Evolutionary conservation across 164 flowering plant species (phyloP), one percentile per base, ranked within the genome.

Genomic region (Magnolia kwangsiensis): DNA sequence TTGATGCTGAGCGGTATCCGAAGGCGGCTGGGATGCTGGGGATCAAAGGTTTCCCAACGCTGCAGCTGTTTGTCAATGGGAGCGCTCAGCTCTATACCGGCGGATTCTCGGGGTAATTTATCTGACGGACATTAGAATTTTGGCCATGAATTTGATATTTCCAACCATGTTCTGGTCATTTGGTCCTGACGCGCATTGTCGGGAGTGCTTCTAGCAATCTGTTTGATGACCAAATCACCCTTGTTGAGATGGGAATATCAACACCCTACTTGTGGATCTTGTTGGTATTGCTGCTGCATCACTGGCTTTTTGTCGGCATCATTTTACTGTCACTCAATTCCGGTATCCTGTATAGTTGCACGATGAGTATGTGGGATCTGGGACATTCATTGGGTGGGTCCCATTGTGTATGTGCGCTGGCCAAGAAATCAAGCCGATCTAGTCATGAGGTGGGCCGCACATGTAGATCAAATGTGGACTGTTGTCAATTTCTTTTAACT

Each of bases 21-120:
- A 92, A 92, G 67, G 90, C 90, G 1, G 98, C 97, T 0, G 81
- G 92, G 8, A 1, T 7, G 76, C 85, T 93, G 70, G 94, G 84
- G 73, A 89, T 92, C 80, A 92, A 91, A 76, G 99, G 99, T 50
- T 90, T 88, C 74, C 98, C 99, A n/a, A 93, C 96, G 64, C 72
- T 93, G 85, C 88, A 92, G 20, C 82, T 95, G 63, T 93, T 91
- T 76, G 86, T 85, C 61, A 92, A 93, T 84, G 99, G 98, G 51
- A 89, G 80, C 71, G 86, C 96, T 79, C 88, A 83, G 19, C 55
- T 75, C 66, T 95, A 90, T 77, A 82, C 87, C 69, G 99, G 99
- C 65, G 99, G 98, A 79, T 90, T 88, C 79, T 71, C 94, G 0
- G 81, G 85, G 98, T 95, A 88, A 86, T 88, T 24, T n/a, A 19